phyloP scores from a whole-genome alignment of 345 rosid species.

The Heritiera littoralis region DNA sequence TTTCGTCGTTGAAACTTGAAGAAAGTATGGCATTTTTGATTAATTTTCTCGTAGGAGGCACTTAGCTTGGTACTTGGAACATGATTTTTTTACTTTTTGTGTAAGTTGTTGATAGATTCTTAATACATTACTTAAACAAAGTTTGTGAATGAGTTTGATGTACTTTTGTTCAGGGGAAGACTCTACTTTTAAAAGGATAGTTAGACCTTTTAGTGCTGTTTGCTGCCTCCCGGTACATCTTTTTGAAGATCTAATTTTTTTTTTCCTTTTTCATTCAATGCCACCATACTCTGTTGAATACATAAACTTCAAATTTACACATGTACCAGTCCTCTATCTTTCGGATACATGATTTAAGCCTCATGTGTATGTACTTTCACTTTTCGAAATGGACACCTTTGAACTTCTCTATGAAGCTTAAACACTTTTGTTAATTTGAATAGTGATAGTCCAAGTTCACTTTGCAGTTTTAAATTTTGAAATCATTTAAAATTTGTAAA shows the following conservation, averaged over 20 bases:
- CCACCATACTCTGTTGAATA: slow-evolving; percentile 24
- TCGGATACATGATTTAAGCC: slow-evolving; percentile 8
- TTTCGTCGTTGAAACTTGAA: background rate
- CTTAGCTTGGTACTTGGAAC: slow-evolving; percentile 23
- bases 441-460: background rate
- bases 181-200: slow-evolving; percentile 44
- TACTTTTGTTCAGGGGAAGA: slow-evolving; percentile 49
- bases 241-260: slow-evolving; percentile 29
- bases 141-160: slow-evolving; percentile 16
- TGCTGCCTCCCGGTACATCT: slow-evolving; percentile 26
- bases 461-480: background rate
- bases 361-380: slow-evolving; percentile 26
- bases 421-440: slow-evolving; percentile 16
- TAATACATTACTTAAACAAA: background rate
- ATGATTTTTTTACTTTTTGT: slow-evolving; percentile 13
- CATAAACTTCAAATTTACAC: slow-evolving; percentile 30
- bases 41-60: slow-evolving; percentile 6
- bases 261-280: slow-evolving; percentile 20
- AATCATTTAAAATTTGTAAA: background rate
- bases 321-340: slow-evolving; percentile 12
- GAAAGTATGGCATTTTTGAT: background rate
- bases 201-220: slow-evolving; percentile 21
- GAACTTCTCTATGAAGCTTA: slow-evolving; percentile 34
- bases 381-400: slow-evolving; percentile 16
- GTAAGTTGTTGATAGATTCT: slow-evolving; percentile 17